These are phyloP conservation scores for Trichoderma asperelloides DNA, from an alignment of 495 filamentous ascomycete genomes.

Conservation along the genomic window DNA sequence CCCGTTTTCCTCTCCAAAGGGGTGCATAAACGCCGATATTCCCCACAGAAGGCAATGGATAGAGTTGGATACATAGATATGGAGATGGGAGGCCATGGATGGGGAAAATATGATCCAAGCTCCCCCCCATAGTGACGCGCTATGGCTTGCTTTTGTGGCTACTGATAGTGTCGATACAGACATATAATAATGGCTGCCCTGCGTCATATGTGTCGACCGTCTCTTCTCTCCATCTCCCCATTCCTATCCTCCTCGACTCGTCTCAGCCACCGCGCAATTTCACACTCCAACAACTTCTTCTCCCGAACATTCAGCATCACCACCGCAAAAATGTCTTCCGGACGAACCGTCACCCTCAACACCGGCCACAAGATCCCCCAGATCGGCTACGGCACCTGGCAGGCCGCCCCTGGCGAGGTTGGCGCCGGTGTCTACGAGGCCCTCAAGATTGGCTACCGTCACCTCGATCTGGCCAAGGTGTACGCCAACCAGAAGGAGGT, in stretches of 20 bases:
- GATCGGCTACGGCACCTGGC: slow-evolving; percentile 61
- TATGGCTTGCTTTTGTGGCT: neutral
- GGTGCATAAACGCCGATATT: slow-evolving; percentile 1
- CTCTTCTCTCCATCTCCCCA: neutral
- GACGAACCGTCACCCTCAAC: slow-evolving; percentile 8
- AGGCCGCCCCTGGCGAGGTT: slow-evolving; percentile 55
- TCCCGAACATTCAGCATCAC: neutral
- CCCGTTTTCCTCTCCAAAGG: neutral
- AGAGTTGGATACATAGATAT: neutral
- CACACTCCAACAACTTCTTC: neutral
- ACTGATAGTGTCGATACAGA: neutral
- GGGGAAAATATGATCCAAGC: neutral
- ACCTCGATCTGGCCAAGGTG: slow-evolving; percentile 38
- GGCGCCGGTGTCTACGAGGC: slow-evolving; percentile 39
- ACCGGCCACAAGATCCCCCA: slow-evolving; percentile 52
- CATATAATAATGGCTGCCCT: neutral
- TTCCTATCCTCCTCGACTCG: neutral
- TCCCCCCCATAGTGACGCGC: neutral
- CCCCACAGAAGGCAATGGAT: slow-evolving; percentile 4
- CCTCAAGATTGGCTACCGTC: slow-evolving; percentile 38
- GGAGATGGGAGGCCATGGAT: neutral
- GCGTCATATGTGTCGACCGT: neutral
- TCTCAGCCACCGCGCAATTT: neutral
- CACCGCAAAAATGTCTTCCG: slow-evolving; percentile 9
- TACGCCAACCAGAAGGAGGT: slow-evolving; percentile 39